Base-by-base conservation (phyloP, 441 rosid species). In the Adansonia gregorii region DNA sequence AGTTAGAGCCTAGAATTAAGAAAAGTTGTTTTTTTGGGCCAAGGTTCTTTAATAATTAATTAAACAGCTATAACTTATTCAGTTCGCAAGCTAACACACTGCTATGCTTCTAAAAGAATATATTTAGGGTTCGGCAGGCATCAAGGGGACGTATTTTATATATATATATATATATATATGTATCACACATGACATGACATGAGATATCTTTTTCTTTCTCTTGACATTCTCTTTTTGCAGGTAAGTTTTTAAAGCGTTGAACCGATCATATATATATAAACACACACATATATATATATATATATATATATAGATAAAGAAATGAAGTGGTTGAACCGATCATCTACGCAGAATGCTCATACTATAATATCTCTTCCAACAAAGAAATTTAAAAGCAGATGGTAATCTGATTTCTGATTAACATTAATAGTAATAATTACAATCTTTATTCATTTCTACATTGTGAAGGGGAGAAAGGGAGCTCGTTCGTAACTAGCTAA, bases 21-120 rank as follows among this genome's bases (percentile, higher is more conserved):
- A 41, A 55, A 67, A 19, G 55, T 66, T 49, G 14, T 22, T 59
- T 70, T 75, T 41, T 41, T 41, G 45, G 45, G 46, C 67, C n/a
- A 49, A 12, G 61, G 19, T 77, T 60, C 61, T 69, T 11, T 54
- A 54, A 45, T 39, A 27, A 76, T 43, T 24, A 39, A 76, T 43
- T 24, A 39, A 76, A 27, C 17, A 15, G 20, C 68, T 22, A 1
- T 31, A 31, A 31, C 35, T 31, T 31, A 31, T 35, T 35, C 39
- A 35, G 27, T n/a, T 11, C 1, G 45, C n/a, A 1, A 2, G n/a
- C 68, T 15, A 24, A 63, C 46, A 3, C 17, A 35, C 45, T 27
- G 24, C 55, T 49, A 12, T 41, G 59, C 48, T 35, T 64, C 20
- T 20, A 5, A 9, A 45, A 20, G 14, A 65, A 41, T 35, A 17